These are phyloP conservation scores for Dactylellina sp. DNA, from an alignment of 2,329 filamentous ascomycete genomes.

Conservation along the genomic window DNA sequence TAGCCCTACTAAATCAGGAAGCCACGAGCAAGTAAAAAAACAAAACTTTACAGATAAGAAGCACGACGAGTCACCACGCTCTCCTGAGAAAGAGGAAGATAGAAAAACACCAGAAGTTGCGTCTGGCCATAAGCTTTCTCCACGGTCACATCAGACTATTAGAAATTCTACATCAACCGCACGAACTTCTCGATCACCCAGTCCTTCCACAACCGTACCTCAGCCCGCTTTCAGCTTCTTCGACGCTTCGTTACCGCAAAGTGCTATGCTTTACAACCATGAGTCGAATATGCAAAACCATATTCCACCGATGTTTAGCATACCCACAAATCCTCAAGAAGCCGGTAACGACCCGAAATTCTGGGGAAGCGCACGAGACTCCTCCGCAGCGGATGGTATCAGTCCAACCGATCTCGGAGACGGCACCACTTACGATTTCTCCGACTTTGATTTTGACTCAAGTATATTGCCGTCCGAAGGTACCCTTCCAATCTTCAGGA, in stretches of 20 bases:
- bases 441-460: too few species aligned
- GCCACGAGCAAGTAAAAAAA: neutral
- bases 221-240: constrained; percentile 17
- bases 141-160: neutral
- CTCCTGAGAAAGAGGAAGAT: neutral
- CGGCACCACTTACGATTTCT: too few species aligned
- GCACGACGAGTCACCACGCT: neutral
- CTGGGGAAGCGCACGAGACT: neutral
- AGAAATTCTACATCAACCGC: neutral
- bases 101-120: constrained; percentile 13
- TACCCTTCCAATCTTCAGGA: neutral
- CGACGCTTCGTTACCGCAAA: constrained; percentile 29
- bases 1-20: too few species aligned
- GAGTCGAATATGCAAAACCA: constrained; percentile 2
- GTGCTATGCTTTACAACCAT: constrained; percentile 8
- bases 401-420: neutral
- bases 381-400: neutral
- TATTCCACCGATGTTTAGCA: neutral
- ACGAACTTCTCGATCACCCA: neutral
- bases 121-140: neutral
- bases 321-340: neutral
- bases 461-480: too few species aligned
- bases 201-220: too few species aligned
- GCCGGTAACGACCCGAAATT: neutral
- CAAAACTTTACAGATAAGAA: neutral